Conservation (phyloP, 305 asterid species). For the Vinca major region DNA sequence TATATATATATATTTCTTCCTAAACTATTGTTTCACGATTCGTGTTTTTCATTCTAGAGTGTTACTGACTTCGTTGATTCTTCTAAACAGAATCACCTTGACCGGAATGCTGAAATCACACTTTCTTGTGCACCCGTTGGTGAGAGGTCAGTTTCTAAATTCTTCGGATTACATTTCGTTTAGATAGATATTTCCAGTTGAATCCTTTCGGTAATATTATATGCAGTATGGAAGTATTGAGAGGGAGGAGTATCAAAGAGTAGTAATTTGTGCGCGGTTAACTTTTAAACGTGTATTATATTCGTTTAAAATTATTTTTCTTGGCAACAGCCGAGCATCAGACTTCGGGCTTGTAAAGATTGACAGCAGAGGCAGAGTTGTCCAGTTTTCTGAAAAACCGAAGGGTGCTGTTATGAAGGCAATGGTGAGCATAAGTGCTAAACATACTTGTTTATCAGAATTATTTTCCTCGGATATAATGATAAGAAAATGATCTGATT, state of each 20-base stretch:
- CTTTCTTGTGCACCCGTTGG: constrained; percentile 77
- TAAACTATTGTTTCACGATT: neutral
- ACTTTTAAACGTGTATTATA: neutral
- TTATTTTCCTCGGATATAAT: neutral
- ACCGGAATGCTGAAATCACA: constrained; percentile 81
- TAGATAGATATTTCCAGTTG: constrained; percentile 33
- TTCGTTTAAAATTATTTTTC: too few relatives aligned
- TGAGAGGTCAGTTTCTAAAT: constrained; percentile 49
- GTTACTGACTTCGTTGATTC: constrained; percentile 17
- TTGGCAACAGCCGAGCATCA: constrained; percentile 84
- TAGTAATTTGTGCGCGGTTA: neutral
- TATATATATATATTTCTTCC: constrained; percentile 5
- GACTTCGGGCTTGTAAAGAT: constrained; percentile 78
- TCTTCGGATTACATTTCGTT: neutral
- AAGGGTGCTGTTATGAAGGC: constrained; percentile 61
- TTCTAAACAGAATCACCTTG: constrained; percentile 73
- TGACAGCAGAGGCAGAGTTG: constrained; percentile 68
- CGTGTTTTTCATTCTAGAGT: neutral
- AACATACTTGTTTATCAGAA: neutral
- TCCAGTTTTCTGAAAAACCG: constrained; percentile 87
- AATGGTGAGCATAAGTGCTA: constrained; percentile 44
- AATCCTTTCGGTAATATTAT: too few relatives aligned
- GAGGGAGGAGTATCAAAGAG: constrained; percentile 47
- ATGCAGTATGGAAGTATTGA: too few relatives aligned
- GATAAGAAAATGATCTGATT: neutral